Percentiles rank a stretch among this genome's conserved stretches.
Conservation (phyloP, 2,329 filamentous ascomycete genomes). For the Ophiosphaerella narmari region DNA sequence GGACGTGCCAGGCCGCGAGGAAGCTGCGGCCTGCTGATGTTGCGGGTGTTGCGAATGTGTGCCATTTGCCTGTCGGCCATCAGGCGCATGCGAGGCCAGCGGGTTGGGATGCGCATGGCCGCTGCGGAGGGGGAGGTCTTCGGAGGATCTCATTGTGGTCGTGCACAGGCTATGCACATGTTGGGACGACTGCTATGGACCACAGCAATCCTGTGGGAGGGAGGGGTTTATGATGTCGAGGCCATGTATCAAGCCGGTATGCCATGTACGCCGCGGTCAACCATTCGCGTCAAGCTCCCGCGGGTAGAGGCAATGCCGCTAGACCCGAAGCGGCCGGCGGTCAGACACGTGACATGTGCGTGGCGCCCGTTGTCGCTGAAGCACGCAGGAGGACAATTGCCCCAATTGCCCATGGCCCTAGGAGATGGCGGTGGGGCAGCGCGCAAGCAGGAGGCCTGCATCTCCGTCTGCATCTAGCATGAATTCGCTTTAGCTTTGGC, state of each 20-base stretch:
- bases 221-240: not conserved
- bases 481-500: too few relatives aligned
- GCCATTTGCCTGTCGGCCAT: conserved; percentile 23
- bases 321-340: conserved; percentile 19
- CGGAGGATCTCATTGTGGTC: conserved; percentile 39
- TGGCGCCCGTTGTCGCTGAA: too few relatives aligned
- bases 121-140: conserved; percentile 29
- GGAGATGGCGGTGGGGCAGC: too few relatives aligned
- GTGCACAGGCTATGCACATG: conserved; percentile 36
- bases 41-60: conserved; percentile 14
- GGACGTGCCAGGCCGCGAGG: conserved; percentile 35
- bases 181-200: conserved; percentile 20
- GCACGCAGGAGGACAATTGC: too few relatives aligned
- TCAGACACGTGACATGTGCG: conserved; percentile 12
- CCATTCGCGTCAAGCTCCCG: conserved; percentile 6
- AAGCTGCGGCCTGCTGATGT: conserved; percentile 13
- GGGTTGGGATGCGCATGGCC: conserved; percentile 31
- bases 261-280: conserved; percentile 2
- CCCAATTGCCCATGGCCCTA: too few relatives aligned
- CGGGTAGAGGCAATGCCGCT: conserved; percentile 4
- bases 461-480: too few relatives aligned
- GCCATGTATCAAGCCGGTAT: not conserved
- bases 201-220: not conserved
- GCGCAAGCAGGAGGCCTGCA: too few relatives aligned
- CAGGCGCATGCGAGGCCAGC: conserved; percentile 33